Conservation (phyloP, 2,329 filamentous ascomycete genomes). For the Cercospora zeae-maydis region DNA sequence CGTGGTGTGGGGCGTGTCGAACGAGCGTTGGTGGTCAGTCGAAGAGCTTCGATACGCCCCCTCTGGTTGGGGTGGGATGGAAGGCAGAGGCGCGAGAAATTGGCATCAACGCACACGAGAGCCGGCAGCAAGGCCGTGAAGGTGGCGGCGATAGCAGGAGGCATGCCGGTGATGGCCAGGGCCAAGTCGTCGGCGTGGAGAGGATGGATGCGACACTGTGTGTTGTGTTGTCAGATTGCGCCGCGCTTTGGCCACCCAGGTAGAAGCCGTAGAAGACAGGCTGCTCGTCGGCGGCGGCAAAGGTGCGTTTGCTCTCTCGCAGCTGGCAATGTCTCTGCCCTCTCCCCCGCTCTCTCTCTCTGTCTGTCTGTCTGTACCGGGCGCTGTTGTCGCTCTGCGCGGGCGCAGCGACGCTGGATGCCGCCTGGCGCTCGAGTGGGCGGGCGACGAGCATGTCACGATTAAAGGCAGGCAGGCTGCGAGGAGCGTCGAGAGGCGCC, state of each 20-base stretch:
- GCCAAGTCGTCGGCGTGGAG: background rate
- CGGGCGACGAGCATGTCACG: background rate
- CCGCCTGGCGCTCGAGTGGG: background rate
- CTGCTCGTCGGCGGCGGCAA: background rate
- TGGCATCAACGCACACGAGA: background rate
- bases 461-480: background rate
- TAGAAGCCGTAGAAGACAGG: background rate
- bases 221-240: background rate
- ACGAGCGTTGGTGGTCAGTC: background rate
- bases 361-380: background rate
- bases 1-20: background rate
- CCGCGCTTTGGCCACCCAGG: background rate
- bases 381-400: background rate
- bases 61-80: background rate
- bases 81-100: background rate
- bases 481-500: background rate
- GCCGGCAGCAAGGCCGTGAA: background rate
- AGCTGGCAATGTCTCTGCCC: background rate
- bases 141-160: background rate
- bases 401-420: background rate
- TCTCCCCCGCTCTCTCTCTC: background rate
- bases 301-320: background rate
- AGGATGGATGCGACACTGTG: background rate
- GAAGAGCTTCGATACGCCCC: background rate
- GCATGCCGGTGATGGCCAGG: background rate